phyloP scores from a whole-genome alignment of 2,329 filamentous ascomycete species.

The Fusarium austroafricanum region DNA sequence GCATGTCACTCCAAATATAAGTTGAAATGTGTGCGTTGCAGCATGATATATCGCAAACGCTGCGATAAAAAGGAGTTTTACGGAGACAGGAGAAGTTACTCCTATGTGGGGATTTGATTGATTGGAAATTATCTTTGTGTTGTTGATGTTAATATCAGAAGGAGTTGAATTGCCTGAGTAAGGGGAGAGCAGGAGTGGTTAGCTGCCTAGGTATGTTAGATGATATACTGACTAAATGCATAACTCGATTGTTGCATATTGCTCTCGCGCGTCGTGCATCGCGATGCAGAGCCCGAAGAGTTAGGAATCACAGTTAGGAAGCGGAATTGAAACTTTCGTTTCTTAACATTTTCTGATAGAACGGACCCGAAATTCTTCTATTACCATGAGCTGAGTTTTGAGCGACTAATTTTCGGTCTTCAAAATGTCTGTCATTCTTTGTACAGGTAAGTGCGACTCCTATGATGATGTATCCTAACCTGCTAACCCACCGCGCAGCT shows the following conservation, averaged over 20 bases:
- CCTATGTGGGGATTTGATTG: neutral
- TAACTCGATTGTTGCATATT: constrained; percentile 32
- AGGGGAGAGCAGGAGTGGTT: neutral
- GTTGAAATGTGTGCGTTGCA: neutral
- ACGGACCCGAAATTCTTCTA: constrained; percentile 33
- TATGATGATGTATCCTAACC: neutral
- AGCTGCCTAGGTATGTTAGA: too few species aligned
- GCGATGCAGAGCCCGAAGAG: constrained; percentile 14
- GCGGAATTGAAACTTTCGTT: constrained; percentile 10
- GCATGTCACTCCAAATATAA: neutral
- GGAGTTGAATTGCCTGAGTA: neutral
- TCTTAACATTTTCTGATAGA: constrained; percentile 9
- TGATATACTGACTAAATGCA: constrained; percentile 13
- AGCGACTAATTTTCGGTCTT: constrained; percentile 27
- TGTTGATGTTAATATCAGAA: neutral
- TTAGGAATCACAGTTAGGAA: constrained; percentile 39
- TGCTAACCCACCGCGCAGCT: constrained; percentile 54
- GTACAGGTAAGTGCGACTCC: constrained; percentile 62
- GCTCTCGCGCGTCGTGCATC: constrained; percentile 12
- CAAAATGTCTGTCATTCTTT: constrained; percentile 71
- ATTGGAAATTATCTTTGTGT: neutral
- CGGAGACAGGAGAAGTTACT: neutral
- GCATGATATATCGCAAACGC: neutral
- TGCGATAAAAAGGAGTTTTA: neutral
- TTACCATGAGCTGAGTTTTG: constrained; percentile 43